These are phyloP conservation scores for Hebeloma cylindrosporum DNA, from an alignment of 768 basidiomycete species.

Conservation along the genomic window DNA sequence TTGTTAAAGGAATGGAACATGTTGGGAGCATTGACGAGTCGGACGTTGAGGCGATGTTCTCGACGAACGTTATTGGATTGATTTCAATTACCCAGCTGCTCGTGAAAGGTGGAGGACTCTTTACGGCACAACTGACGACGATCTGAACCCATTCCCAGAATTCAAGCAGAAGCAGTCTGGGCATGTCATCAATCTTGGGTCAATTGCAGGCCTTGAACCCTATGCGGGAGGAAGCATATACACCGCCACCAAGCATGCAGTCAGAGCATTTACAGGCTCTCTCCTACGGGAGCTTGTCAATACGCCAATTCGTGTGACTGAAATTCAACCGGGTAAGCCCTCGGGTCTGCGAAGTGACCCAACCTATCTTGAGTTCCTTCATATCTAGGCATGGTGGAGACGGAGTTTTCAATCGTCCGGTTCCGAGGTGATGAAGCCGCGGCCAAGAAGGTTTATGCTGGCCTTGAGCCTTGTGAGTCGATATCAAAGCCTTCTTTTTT, in stretches of 20 bases:
- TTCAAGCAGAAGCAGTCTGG: constrained; percentile 78
- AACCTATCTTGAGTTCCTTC: background rate
- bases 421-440: constrained; percentile 81
- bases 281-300: constrained; percentile 87
- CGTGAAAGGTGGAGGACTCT: constrained; percentile 45
- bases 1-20: constrained; percentile 83
- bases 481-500: constrained; percentile 14
- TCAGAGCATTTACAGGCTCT: constrained; percentile 82
- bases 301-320: constrained; percentile 90
- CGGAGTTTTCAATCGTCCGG: constrained; percentile 89
- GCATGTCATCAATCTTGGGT: constrained; percentile 94
- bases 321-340: constrained; percentile 83
- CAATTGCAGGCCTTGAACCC: constrained; percentile 84
- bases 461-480: constrained; percentile 78
- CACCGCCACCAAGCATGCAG: constrained; percentile 87
- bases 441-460: constrained; percentile 90
- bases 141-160: constrained; percentile 39
- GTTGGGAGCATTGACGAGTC: constrained; percentile 78
- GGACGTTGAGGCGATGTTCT: constrained; percentile 83
- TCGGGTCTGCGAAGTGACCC: constrained; percentile 11
- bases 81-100: constrained; percentile 81
- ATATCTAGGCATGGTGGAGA: constrained; percentile 38
- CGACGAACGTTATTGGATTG: constrained; percentile 81
- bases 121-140: background rate
- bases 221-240: constrained; percentile 93